Conservation (phyloP, 163 green algal genomes). For the Volvox carteri region DNA sequence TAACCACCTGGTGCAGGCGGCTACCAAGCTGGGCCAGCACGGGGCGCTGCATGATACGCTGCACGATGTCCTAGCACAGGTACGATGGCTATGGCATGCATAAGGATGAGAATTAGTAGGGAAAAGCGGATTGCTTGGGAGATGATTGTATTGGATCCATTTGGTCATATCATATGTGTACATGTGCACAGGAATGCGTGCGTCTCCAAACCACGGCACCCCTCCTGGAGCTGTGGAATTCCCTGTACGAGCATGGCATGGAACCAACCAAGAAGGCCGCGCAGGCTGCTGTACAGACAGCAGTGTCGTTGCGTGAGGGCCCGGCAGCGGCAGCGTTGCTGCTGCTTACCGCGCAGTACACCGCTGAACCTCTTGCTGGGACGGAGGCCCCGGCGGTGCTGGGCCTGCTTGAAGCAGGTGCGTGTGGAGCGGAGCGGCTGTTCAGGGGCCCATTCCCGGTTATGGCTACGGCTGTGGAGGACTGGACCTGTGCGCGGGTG, state of each 20-base stretch:
- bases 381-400: constrained; percentile 23
- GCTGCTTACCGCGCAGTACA: constrained; percentile 21
- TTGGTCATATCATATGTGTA: background rate
- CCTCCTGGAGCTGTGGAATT: constrained; percentile 49
- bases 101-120: too few species aligned
- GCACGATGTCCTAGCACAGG: constrained; percentile 30
- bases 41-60: background rate
- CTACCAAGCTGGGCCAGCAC: constrained; percentile 4
- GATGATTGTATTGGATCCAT: too few species aligned
- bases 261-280: background rate
- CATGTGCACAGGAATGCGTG: constrained; percentile 21
- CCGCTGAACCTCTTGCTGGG: constrained; percentile 5
- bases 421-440: too few species aligned
- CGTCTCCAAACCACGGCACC: constrained; percentile 1
- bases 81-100: background rate
- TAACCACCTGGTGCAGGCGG: constrained; percentile 46
- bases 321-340: constrained; percentile 12
- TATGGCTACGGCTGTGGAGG: too few species aligned
- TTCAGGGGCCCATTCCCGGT: too few species aligned
- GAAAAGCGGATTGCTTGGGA: too few species aligned
- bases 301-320: constrained; percentile 35
- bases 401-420: constrained; percentile 15
- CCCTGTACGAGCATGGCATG: constrained; percentile 41
- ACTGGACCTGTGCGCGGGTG: too few species aligned
- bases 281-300: constrained; percentile 5